Evolutionary conservation across 225 moss, liverwort and hornwort species (phyloP).

Genomic region (Sphagnum tenellum): DNA sequence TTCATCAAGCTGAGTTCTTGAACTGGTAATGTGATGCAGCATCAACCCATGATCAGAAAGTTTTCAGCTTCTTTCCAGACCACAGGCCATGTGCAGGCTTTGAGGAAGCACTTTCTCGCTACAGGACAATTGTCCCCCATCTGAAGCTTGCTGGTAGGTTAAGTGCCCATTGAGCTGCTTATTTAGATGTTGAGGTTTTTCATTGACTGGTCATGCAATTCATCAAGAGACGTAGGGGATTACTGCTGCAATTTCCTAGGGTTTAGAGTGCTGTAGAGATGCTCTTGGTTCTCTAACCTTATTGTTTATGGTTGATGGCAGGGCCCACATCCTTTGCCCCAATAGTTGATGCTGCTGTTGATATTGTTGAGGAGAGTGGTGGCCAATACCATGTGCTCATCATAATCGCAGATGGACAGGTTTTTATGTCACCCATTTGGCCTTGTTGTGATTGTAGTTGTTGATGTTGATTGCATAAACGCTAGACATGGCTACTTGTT

Average conservation of each 20-base stretch:
- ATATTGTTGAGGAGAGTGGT: constrained; percentile 63
- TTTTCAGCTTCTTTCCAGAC: constrained; percentile 70
- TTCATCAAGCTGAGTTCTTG: background rate
- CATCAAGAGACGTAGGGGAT: too few species aligned
- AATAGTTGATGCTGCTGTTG: constrained; percentile 72
- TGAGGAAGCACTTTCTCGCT: constrained; percentile 58
- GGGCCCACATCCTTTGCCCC: constrained; percentile 95
- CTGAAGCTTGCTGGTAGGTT: constrained; percentile 31
- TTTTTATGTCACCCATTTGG: background rate
- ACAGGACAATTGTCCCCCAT: constrained; percentile 49
- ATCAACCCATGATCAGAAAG: constrained; percentile 71
- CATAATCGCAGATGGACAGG: constrained; percentile 68
- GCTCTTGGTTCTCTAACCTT: background rate
- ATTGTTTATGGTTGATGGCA: constrained; percentile 1
- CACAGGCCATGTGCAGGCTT: constrained; percentile 68
- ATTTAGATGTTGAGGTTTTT: background rate
- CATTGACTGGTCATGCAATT: background rate
- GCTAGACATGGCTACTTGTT: background rate
- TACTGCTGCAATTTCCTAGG: too few species aligned
- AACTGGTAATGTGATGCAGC: constrained; percentile 13
- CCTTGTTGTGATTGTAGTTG: background rate
- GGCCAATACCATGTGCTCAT: constrained; percentile 94
- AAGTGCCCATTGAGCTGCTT: constrained; percentile 10
- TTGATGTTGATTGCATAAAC: background rate
- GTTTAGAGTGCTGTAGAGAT: too few species aligned